Evolutionary conservation across 805 yeast species (phyloP).

Genomic region (Wickerhamomyces silvicola): DNA sequence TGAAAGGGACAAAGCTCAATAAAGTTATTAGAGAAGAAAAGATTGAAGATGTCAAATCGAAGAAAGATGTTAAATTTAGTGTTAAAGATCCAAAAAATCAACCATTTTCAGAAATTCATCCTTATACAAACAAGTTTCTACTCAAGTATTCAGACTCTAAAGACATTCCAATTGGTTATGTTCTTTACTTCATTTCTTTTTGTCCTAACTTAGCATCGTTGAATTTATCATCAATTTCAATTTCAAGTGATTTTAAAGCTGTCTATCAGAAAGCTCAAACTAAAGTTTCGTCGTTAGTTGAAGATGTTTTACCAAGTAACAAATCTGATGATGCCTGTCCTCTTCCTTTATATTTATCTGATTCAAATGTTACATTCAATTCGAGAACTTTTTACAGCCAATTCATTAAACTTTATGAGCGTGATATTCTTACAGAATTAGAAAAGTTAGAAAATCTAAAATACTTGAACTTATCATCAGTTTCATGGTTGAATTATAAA

Average conservation of each 20-base stretch:
- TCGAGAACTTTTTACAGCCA: conserved; percentile 14
- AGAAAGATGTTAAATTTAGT: conserved; percentile 4
- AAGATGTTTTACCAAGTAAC: conserved; percentile 9
- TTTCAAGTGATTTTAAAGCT: conserved; percentile 63
- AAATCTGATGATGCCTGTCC: neutral
- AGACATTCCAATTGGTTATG: conserved; percentile 74
- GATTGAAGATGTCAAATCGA: conserved; percentile 5
- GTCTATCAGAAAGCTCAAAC: conserved; percentile 8
- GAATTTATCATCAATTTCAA: conserved; percentile 53
- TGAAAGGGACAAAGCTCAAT: conserved; percentile 8
- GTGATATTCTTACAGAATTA: conserved; percentile 21
- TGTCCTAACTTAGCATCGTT: conserved; percentile 56
- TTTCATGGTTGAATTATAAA: conserved; percentile 41
- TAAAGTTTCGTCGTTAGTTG: conserved; percentile 16
- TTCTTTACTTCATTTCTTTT: conserved; percentile 59
- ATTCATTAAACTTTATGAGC: conserved; percentile 14
- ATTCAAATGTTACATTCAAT: conserved; percentile 20
- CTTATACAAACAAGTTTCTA: conserved; percentile 54
- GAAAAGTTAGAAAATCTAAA: conserved; percentile 32
- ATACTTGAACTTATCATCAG: conserved; percentile 28
- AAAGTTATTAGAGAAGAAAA: conserved; percentile 1
- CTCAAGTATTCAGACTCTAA: conserved; percentile 57
- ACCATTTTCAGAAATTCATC: conserved; percentile 43
- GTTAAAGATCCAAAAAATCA: conserved; percentile 14
- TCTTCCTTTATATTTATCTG: conserved; percentile 9